These are phyloP conservation scores for Parachlorella kessleri DNA, from an alignment of 139 green algal genomes.

Conservation along the genomic window DNA sequence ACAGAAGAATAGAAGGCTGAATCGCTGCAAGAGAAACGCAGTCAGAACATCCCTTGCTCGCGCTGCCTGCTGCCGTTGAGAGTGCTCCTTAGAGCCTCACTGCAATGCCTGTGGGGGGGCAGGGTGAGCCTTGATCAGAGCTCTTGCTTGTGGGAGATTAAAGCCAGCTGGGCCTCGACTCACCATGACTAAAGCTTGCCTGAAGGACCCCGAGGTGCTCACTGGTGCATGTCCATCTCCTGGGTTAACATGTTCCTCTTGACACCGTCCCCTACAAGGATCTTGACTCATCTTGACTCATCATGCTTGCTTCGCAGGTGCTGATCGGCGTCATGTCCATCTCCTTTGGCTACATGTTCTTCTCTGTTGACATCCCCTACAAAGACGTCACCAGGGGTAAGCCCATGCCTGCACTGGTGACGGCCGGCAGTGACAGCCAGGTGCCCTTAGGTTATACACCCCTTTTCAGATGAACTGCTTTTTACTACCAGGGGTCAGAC, in stretches of 20 bases:
- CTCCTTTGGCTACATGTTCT: conserved; percentile 30
- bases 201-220: neutral
- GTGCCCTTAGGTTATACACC: no score
- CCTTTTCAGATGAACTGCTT: no score
- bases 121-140: neutral
- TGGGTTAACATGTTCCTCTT: no score
- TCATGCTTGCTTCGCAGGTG: neutral
- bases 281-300: no score
- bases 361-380: conserved; percentile 33
- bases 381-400: conserved; percentile 20
- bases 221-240: neutral
- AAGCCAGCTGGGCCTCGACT: neutral
- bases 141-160: neutral
- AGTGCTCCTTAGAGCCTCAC: neutral
- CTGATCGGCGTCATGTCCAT: conserved; percentile 25
- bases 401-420: no score
- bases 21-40: neutral
- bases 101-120: neutral
- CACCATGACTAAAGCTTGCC: neutral
- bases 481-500: no score
- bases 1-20: neutral
- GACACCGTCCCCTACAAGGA: neutral
- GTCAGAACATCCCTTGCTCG: no score
- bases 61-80: neutral
- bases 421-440: no score